Evolutionary conservation across 768 basidiomycete genomes (phyloP), one percentile per base, ranked within the genome.

Genomic region (Ramaria rubella): DNA sequence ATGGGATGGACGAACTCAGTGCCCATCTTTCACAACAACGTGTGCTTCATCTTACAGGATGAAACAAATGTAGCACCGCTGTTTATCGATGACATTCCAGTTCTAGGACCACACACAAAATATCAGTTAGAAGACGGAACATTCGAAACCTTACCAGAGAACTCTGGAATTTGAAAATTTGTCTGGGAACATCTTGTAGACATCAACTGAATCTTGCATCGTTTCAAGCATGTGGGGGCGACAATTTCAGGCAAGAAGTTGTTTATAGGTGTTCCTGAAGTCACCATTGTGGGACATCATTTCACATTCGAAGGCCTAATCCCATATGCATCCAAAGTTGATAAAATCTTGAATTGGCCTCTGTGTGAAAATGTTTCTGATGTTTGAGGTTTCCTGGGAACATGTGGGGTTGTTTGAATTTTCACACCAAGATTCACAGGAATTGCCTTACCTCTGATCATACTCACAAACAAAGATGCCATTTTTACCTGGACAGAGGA

Each of bases 221-320:
- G 63, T 0, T 56, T 73, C 4, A 61, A 62, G 14, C 48, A 46
- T 4, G 65, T 70, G 0, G 69, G 73, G 0, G 59, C 69, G 0
- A 74, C 72, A 0, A 66, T 66, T 0, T 72, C 72, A 1, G 72
- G 70, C 5, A 51, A 52, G 27, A 74, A 73, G 50, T 34, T 68
- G 0, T 48, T 65, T 2, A 54, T 69, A 0, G 66, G 65, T 0
- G 61, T 63, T 0, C 63, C 63, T 0, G 11, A 52, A 0, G 57
- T 71, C 0, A 34, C 59, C 3, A 69, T 74, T 21, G 70, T 72
- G 2, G 72, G 73, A 0, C 51, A 68, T 0, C 46, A 64, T 0
- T 68, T 68, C 1, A 67, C 64, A 0, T 30, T 45, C 3, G 64
- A 73, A n/a, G 73, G 73, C 0, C 68, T 68, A 64, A 61, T 62